phyloP scores from a whole-genome alignment of 495 filamentous ascomycete genomes.

The Penicillium mononematosum region DNA sequence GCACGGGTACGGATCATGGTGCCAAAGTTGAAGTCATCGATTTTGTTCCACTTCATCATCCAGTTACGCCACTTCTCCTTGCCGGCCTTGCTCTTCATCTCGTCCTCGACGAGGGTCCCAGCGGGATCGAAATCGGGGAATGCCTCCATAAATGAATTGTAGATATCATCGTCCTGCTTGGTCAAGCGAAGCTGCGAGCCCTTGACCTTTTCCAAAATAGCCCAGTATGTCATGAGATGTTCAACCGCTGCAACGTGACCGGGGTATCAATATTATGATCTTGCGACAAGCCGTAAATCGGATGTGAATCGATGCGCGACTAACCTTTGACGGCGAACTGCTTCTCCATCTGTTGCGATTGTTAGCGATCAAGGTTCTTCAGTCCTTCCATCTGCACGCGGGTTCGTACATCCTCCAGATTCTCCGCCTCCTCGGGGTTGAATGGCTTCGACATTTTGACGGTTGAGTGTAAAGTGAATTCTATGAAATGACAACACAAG shows the following conservation, averaged over 20 bases:
- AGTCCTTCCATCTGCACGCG: neutral
- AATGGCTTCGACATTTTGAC: slow-evolving; percentile 52
- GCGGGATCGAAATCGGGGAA: slow-evolving; percentile 92
- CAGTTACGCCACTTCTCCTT: slow-evolving; percentile 97
- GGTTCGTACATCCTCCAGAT: slow-evolving; percentile 67
- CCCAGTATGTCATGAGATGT: slow-evolving; percentile 95
- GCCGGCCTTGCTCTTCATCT: slow-evolving; percentile 96
- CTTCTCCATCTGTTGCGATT: slow-evolving; percentile 80
- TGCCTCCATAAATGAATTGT: slow-evolving; percentile 75
- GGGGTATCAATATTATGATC: slow-evolving; percentile 17
- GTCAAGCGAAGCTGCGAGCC: slow-evolving; percentile 87
- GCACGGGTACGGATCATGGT: slow-evolving; percentile 81
- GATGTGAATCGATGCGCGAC: slow-evolving; percentile 16
- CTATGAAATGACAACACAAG: slow-evolving; percentile 3
- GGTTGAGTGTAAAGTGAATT: slow-evolving; percentile 2
- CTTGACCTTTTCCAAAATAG: slow-evolving; percentile 83
- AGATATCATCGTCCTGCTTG: slow-evolving; percentile 91
- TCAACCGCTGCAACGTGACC: slow-evolving; percentile 64
- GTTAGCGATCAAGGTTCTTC: slow-evolving; percentile 25
- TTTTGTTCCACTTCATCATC: slow-evolving; percentile 86
- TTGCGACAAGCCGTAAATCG: neutral
- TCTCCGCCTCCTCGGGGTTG: slow-evolving; percentile 69
- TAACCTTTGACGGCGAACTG: slow-evolving; percentile 97
- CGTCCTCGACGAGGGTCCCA: slow-evolving; percentile 77
- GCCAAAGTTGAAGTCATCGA: slow-evolving; percentile 96